Conservation (phyloP, 2,329 filamentous ascomycete species). For the Beauveria bassiana region DNA sequence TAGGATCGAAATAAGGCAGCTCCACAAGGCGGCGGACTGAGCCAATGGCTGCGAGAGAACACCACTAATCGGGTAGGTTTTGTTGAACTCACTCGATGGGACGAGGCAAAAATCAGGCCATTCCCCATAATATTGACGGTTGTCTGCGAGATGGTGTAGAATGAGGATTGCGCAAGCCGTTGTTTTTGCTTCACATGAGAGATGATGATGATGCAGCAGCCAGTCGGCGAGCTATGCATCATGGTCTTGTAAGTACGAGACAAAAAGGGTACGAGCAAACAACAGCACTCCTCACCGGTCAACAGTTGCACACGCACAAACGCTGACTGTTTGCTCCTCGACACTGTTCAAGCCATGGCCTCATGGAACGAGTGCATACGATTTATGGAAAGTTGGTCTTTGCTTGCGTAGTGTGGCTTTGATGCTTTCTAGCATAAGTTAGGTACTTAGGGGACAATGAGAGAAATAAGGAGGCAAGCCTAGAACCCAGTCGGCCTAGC, state of each 20-base stretch:
- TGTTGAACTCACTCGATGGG: background rate
- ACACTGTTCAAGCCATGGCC: no score
- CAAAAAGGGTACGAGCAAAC: no score
- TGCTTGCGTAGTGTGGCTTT: no score
- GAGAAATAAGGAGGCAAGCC: background rate
- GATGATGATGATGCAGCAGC: background rate
- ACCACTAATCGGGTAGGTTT: slow-evolving; percentile 7
- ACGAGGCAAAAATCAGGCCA: slow-evolving; percentile 8
- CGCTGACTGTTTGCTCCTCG: no score
- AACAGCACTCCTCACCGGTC: no score
- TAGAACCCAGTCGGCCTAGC: background rate
- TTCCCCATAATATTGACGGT: background rate
- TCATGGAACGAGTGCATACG: no score
- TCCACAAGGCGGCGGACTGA: background rate
- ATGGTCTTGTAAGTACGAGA: background rate
- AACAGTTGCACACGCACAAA: no score
- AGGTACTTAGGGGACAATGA: no score
- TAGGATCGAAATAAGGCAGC: background rate
- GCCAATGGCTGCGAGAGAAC: background rate
- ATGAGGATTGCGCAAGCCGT: background rate
- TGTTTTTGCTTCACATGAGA: background rate
- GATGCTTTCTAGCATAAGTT: no score
- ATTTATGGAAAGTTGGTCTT: no score
- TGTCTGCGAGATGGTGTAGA: background rate
- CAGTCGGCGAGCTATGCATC: background rate